These are phyloP conservation scores for Hypoxylon sp. DNA, from an alignment of 2,329 filamentous ascomycete genomes.

Conservation along the genomic window DNA sequence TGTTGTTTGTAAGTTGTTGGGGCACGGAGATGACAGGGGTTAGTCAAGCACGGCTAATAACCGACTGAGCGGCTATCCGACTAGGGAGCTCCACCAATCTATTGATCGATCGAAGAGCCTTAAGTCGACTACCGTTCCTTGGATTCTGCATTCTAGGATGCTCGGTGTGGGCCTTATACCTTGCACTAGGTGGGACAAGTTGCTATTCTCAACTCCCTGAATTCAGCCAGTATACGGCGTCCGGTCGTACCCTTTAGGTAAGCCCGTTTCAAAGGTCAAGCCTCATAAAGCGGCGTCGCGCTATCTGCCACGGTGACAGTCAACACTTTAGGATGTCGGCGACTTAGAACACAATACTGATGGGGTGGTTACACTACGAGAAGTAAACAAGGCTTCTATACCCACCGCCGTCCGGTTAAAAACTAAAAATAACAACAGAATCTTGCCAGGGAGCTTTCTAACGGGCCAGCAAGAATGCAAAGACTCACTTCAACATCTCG, in stretches of 20 bases:
- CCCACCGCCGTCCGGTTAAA: slow-evolving; percentile 10
- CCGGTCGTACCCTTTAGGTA: background rate
- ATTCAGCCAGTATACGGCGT: slow-evolving; percentile 28
- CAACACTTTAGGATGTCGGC: background rate
- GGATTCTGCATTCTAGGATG: background rate
- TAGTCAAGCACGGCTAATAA: slow-evolving; percentile 25
- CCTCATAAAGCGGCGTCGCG: slow-evolving; percentile 17
- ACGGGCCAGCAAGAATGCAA: background rate
- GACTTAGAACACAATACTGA: background rate
- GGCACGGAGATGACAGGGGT: background rate
- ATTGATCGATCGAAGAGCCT: slow-evolving; percentile 27
- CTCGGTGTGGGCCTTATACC: slow-evolving; percentile 9
- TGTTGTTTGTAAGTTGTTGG: background rate
- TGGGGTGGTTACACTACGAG: background rate
- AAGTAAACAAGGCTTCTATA: slow-evolving; percentile 3
- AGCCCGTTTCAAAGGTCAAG: background rate
- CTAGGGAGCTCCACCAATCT: slow-evolving; percentile 3
- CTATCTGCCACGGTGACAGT: background rate
- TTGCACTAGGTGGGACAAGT: background rate
- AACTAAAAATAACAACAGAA: slow-evolving; percentile 19
- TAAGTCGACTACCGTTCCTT: slow-evolving; percentile 7
- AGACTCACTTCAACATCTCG: background rate
- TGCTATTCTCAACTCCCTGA: slow-evolving; percentile 7
- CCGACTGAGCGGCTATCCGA: slow-evolving; percentile 14
- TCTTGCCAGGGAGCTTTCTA: background rate